Base-by-base conservation (phyloP, 2,329 filamentous ascomycete genomes). In the Verticillium nonalfalfae region DNA sequence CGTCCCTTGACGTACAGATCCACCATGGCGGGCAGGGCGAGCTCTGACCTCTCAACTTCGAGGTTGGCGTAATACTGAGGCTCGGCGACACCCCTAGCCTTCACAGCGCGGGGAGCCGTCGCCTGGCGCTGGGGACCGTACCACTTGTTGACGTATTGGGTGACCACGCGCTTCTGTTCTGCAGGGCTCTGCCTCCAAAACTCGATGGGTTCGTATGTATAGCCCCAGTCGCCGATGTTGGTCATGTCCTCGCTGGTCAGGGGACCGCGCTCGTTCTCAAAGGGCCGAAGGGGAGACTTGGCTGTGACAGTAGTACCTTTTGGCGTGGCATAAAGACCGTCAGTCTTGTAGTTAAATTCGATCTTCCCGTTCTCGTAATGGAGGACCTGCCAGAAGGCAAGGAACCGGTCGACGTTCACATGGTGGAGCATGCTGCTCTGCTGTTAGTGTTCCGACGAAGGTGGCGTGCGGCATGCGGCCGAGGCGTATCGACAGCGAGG, bases 361-460 rank as follows among this genome's bases (percentile, higher is more conserved):
- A 79, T 77, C 35, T 75, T 68, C 59, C 68, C 64, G 62, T 73
- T 65, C 56, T 67, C 63, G 26, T 76, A 76, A 61, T 79, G 68
- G 39, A 83, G 75, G 34, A 74, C 75, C 67, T 81, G 75, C 77
- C 77, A 84, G 66, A 81, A 78, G n/a, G 84, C 80, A 73, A 86
- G 88, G 40, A 90, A 76, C 50, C 87, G 82, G 67, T 90, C 86
- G 60, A 90, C 79, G 66, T 90, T 85, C 68, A 79, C 72, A 73
- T 81, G 81, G 63, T 82, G 80, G 9, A 83, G 75, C 75, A 79
- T 78, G 63, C 78, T 80, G 61, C 33, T 13, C n/a, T 34, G 26
- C 14, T 26, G 45, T 64, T 7, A 65, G 60, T 56, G 18, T 18
- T 36, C 15, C 9, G 18, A 57, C 45, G 13, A 36, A 2, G 35